Evolutionary conservation across 2,329 filamentous ascomycete species (phyloP).

Genomic region (Apiospora aurea): DNA sequence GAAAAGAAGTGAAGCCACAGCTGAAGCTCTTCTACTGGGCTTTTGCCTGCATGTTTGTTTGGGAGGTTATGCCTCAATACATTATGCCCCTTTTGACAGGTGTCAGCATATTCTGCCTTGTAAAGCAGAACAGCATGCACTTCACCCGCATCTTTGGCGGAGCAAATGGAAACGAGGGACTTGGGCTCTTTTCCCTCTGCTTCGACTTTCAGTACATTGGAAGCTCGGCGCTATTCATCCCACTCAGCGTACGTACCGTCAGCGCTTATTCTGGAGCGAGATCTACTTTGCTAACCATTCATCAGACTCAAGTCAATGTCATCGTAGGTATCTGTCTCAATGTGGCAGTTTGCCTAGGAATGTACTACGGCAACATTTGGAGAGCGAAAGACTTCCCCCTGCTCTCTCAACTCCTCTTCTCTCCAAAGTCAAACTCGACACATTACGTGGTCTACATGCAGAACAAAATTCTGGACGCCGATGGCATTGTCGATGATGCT

Average conservation of each 20-base stretch:
- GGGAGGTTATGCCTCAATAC: constrained; percentile 57
- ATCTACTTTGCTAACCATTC: not conserved
- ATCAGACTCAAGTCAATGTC: constrained; percentile 12
- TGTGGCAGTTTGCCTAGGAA: constrained; percentile 41
- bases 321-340: not conserved
- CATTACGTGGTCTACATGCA: constrained; percentile 48
- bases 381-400: constrained; percentile 50
- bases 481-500: constrained; percentile 46
- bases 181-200: constrained; percentile 49
- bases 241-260: not conserved
- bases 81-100: constrained; percentile 50
- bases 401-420: constrained; percentile 35
- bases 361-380: constrained; percentile 54
- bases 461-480: constrained; percentile 47
- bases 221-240: constrained; percentile 29
- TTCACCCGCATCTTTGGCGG: constrained; percentile 54
- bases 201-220: constrained; percentile 55
- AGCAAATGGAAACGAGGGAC: constrained; percentile 49
- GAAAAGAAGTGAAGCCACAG: constrained; percentile 45
- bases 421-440: not conserved
- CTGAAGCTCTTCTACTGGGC: constrained; percentile 49
- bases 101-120: constrained; percentile 50
- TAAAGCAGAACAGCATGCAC: constrained; percentile 48
- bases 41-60: constrained; percentile 49
- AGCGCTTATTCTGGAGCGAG: too few species aligned